Evolutionary conservation across 2,329 filamentous ascomycete species (phyloP), one percentile per base, ranked within the genome.

Genomic region (Scytalidium lignicola): DNA sequence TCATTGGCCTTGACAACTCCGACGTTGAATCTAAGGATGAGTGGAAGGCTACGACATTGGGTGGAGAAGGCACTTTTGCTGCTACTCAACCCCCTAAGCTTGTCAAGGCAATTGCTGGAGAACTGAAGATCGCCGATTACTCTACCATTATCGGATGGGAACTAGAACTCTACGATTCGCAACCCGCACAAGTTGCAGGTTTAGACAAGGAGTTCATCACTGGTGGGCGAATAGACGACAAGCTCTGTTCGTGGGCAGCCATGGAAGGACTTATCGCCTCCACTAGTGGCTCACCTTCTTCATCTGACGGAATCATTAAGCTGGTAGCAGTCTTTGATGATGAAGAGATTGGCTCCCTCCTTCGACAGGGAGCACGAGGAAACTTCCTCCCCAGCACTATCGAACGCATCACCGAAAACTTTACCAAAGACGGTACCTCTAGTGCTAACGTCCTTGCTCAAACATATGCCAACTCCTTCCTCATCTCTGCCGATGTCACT

Each of bases 311-410:
- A n/a, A 79, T 85, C 47, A 83, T 97, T 68, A 95, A 95, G 70
- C 76, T 96, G 48, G 88, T 93, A 29, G 90, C 86, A n/a, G 84
- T 96, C 60, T 97, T 97, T 63, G 93, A 97, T 64, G 88, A 96
- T 62, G 93, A 99, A 68, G 93, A 99, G 68, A 95, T 99, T 53
- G 93, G 93, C 52, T 95, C 88, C 21, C 76, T 90, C 8, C 81
- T 96, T 45, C 87, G 92, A 49, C 92, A 97, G 71, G 93, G 93
- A 52, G 93, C 93, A 5, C 79, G 80, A 47, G 85, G 88, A 49
- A 97, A 96, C 73, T 95, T 96, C 73, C 78, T 97, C 50, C 86
- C 89, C 39, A 77, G 79, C 32, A 80, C 86, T 20, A 79, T 97
- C 51, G 88, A 95, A 70, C 87, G 92, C 53, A 82, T 90, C 49